A percentile compares a stretch with the other conserved stretches of the same genome.
phyloP scores from a whole-genome alignment of 352 stramenopile species.

The Phytophthora citrophthora region DNA sequence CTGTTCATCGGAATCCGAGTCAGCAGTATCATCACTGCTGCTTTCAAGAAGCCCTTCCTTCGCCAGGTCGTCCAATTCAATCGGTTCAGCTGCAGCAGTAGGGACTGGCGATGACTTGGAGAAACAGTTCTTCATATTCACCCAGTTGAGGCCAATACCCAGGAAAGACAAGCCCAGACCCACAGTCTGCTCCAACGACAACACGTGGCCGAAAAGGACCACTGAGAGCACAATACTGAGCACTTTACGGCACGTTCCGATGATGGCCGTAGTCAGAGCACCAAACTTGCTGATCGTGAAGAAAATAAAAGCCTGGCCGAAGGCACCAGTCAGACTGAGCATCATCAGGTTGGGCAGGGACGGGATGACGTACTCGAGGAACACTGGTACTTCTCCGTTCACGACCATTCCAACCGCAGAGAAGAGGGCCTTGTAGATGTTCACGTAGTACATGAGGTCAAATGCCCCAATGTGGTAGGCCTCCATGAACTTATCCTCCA shows the following conservation, averaged over 20 bases:
- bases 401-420: constrained; percentile 70
- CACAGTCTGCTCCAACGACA: constrained; percentile 69
- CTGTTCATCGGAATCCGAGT: constrained; percentile 66
- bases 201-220: constrained; percentile 80
- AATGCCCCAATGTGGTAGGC: constrained; percentile 85
- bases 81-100: constrained; percentile 12
- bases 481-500: constrained; percentile 87
- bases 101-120: constrained; percentile 33
- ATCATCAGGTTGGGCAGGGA: constrained; percentile 70
- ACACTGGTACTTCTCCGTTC: constrained; percentile 69
- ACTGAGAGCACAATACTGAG: constrained; percentile 87
- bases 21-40: constrained; percentile 67
- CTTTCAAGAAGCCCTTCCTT: constrained; percentile 64
- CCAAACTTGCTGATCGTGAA: constrained; percentile 90
- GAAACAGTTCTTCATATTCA: constrained; percentile 62
- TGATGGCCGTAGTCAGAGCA: constrained; percentile 84
- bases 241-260: constrained; percentile 87
- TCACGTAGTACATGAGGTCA: constrained; percentile 90
- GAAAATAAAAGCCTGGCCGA: constrained; percentile 88
- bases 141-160: constrained; percentile 85
- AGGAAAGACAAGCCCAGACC: constrained; percentile 71
- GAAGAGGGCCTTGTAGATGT: constrained; percentile 86
- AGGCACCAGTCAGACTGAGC: constrained; percentile 76
- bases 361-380: constrained; percentile 66
- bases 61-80: constrained; percentile 44